These are phyloP conservation scores for Penicillium sp. DNA, from an alignment of 2,329 filamentous ascomycete genomes.

Conservation along the genomic window DNA sequence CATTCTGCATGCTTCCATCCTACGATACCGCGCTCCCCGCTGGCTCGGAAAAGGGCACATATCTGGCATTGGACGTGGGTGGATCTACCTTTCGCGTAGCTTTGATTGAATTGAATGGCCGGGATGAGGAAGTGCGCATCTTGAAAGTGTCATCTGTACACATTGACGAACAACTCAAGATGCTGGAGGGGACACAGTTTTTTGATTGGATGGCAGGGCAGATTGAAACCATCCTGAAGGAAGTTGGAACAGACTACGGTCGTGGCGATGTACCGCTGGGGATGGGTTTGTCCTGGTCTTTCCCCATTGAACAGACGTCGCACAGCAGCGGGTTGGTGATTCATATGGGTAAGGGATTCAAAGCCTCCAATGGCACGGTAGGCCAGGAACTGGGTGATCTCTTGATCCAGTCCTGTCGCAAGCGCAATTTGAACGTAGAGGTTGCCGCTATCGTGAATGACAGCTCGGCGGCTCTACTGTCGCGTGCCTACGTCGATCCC, in stretches of 20 bases:
- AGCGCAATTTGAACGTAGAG: slow-evolving; percentile 55
- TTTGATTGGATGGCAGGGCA: slow-evolving; percentile 67
- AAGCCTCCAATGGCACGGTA: slow-evolving; percentile 58
- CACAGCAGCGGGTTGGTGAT: slow-evolving; percentile 57
- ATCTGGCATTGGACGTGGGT: slow-evolving; percentile 63
- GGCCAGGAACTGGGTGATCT: slow-evolving; percentile 61
- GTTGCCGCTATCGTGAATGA: slow-evolving; percentile 66
- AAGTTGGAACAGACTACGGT: slow-evolving; percentile 43
- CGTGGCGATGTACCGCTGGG: slow-evolving; percentile 45
- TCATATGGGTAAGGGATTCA: slow-evolving; percentile 66
- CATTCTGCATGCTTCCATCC: slow-evolving; percentile 65
- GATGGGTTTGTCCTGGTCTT: slow-evolving; percentile 66
- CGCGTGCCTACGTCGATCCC: slow-evolving; percentile 61
- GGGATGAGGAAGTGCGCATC: slow-evolving; percentile 54
- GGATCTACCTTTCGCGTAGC: slow-evolving; percentile 67
- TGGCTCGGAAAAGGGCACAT: slow-evolving; percentile 60
- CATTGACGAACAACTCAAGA: slow-evolving; percentile 58
- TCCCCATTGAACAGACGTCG: slow-evolving; percentile 65
- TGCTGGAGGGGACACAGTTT: slow-evolving; percentile 57
- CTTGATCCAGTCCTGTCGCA: slow-evolving; percentile 59
- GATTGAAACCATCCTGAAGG: slow-evolving; percentile 55
- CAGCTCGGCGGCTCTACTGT: slow-evolving; percentile 60
- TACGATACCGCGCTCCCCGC: slow-evolving; percentile 63
- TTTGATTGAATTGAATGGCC: slow-evolving; percentile 56
- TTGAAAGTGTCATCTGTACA: slow-evolving; percentile 54